These are phyloP conservation scores for Cladorrhinum samala DNA, from an alignment of 495 filamentous ascomycete species.

Conservation along the genomic window DNA sequence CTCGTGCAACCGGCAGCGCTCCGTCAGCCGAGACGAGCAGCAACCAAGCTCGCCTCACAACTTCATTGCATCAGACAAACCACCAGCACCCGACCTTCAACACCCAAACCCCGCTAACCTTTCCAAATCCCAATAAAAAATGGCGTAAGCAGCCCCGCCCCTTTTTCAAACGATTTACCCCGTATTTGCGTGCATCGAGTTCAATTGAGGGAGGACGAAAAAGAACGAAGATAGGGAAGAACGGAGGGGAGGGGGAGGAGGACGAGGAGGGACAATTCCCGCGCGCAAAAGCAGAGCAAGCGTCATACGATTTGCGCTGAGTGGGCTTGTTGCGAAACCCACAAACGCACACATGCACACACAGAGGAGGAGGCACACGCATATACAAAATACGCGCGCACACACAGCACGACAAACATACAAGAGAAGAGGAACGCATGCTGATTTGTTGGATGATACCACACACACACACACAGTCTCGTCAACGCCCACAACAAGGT, in stretches of 20 bases:
- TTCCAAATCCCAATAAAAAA: conserved; percentile 4
- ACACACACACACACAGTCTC: no score
- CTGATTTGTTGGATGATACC: not conserved
- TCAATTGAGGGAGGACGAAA: conserved; percentile 1
- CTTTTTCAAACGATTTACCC: not conserved
- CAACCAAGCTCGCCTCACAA: not conserved
- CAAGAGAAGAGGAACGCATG: not conserved
- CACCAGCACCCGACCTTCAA: conserved; percentile 14
- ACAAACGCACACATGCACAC: not conserved
- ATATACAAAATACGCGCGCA: no score
- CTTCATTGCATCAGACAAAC: conserved; percentile 16
- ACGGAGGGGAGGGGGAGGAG: not conserved
- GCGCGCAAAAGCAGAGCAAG: conserved; percentile 2
- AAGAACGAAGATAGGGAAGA: not conserved
- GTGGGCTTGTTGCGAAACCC: not conserved
- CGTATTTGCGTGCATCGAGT: not conserved
- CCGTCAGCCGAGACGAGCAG: not conserved
- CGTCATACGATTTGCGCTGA: not conserved
- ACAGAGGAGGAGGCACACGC: not conserved
- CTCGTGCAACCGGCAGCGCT: not conserved
- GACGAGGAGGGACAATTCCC: not conserved
- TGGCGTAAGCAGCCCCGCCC: conserved; percentile 18
- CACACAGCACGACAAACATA: not conserved
- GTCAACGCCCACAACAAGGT: conserved; percentile 83
- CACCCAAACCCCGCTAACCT: conserved; percentile 10